Base-by-base conservation (phyloP, 495 filamentous ascomycete species). In the Lasiosphaeria miniovina region DNA sequence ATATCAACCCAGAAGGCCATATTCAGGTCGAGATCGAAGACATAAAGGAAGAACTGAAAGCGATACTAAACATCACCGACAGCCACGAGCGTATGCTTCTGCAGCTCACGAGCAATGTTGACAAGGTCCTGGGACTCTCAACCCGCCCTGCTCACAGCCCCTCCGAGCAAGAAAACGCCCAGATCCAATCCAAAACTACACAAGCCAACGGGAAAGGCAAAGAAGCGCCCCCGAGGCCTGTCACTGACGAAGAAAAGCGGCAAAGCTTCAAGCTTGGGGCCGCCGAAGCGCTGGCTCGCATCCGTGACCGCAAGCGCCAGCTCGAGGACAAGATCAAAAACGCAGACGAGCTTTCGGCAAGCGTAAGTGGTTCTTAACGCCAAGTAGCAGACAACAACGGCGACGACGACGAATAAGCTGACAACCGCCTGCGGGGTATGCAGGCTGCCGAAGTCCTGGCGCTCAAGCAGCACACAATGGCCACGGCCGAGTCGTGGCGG, bases 1-100 rank as follows among this genome's bases (percentile, higher is more conserved):
- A 90, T 46, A 89, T 90, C 48, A 82, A 84, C 36, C 77, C 80
- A 6, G 87, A 90, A 65, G 87, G 85, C 0, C 74, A 80, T 55
- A 75, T 90, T 0, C 79, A 88, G 12, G 88, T 89, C 49, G 88
- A 90, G 68, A 71, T 90, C n/a, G 83, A 87, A 61, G 89, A 89
- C 71, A 88, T 90, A 72, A 77, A 84, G 12, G 88, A 90, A 48
- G 88, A 90, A 67, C 72, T 90, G n/a, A 83, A 87, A 61, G 89
- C 90, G 71, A 88, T 90, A 72, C 76, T 82, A 31, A 74, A 81
- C 1, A 84, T 88, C 61, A 77, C 79, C 14, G 38, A 41, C 8
- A 3, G 7, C 38, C 38, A 41, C 38, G 38, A 41, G 14, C 38
- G 14, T 8, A 41, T 41, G 7, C 14, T 41, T 9, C 38, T 9